Evolutionary conservation across 2,329 filamentous ascomycete species (phyloP).

Genomic region (Hymenoscyphus fraxineus): DNA sequence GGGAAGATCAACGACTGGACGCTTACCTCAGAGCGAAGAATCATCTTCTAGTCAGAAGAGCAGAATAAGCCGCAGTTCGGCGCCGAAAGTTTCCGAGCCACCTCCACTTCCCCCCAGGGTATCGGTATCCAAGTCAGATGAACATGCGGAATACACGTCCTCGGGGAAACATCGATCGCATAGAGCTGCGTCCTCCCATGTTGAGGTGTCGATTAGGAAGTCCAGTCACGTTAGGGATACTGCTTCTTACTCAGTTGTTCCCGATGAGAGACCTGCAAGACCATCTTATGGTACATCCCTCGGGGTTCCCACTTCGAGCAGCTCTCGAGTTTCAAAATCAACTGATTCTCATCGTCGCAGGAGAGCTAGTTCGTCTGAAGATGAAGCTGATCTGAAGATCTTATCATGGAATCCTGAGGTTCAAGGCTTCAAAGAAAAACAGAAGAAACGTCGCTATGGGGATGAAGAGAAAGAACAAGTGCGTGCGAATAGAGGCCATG

Average conservation of each 20-base stretch:
- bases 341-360: not conserved
- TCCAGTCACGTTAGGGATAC: not conserved
- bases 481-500: not conserved
- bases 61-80: not conserved
- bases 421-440: not conserved
- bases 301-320: not conserved
- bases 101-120: not conserved
- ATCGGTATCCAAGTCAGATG: not conserved
- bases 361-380: not conserved
- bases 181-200: not conserved
- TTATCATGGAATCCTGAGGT: not conserved
- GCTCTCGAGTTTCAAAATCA: not conserved
- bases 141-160: not conserved
- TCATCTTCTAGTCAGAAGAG: not conserved
- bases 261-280: not conserved
- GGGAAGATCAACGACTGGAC: not conserved
- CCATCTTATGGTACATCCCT: not conserved
- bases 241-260: not conserved
- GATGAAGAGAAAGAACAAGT: not conserved
- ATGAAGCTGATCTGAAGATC: not conserved
- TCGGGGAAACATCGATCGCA: not conserved
- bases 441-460: slow-evolving; percentile 3
- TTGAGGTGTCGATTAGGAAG: not conserved
- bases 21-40: slow-evolving; percentile 1
- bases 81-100: not conserved